Evolutionary conservation across 2,329 filamentous ascomycete species (phyloP).

Genomic region (Dothideomycetes sp.): DNA sequence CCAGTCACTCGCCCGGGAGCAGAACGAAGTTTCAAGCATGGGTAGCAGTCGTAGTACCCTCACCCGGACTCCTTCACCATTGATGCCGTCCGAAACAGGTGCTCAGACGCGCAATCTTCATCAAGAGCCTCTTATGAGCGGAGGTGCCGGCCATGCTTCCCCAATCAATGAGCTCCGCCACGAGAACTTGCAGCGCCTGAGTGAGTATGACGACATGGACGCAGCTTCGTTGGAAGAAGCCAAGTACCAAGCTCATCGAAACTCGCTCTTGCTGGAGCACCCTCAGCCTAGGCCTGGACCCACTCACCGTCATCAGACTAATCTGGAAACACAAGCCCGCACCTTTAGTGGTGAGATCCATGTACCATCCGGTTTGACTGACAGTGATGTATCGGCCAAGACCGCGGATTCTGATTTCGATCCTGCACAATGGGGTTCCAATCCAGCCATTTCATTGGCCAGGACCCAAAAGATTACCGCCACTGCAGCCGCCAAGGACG

Average conservation of each 20-base stretch:
- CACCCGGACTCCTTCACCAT: slow-evolving; percentile 37
- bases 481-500: slow-evolving; percentile 43
- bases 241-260: slow-evolving; percentile 72
- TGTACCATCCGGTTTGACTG: slow-evolving; percentile 14
- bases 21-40: slow-evolving; percentile 12
- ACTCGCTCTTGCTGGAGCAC: slow-evolving; percentile 69
- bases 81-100: slow-evolving; percentile 42
- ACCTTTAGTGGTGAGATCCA: slow-evolving; percentile 42
- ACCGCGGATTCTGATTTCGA: slow-evolving; percentile 26
- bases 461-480: slow-evolving; percentile 15
- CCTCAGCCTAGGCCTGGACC: slow-evolving; percentile 66
- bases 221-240: slow-evolving; percentile 43
- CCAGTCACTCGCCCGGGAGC: slow-evolving; percentile 19
- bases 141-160: background rate
- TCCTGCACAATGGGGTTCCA: slow-evolving; percentile 38
- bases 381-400: slow-evolving; percentile 23
- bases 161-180: background rate
- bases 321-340: slow-evolving; percentile 62
- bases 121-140: slow-evolving; percentile 2
- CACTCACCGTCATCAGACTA: slow-evolving; percentile 61
- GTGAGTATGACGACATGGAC: slow-evolving; percentile 3
- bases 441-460: slow-evolving; percentile 25
- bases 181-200: background rate
- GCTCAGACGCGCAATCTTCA: slow-evolving; percentile 1
- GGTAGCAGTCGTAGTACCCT: slow-evolving; percentile 22